Percentiles rank a stretch among this genome's conserved stretches.
phyloP scores from a whole-genome alignment of 2,329 filamentous ascomycete genomes.

The Trichophyton simii region DNA sequence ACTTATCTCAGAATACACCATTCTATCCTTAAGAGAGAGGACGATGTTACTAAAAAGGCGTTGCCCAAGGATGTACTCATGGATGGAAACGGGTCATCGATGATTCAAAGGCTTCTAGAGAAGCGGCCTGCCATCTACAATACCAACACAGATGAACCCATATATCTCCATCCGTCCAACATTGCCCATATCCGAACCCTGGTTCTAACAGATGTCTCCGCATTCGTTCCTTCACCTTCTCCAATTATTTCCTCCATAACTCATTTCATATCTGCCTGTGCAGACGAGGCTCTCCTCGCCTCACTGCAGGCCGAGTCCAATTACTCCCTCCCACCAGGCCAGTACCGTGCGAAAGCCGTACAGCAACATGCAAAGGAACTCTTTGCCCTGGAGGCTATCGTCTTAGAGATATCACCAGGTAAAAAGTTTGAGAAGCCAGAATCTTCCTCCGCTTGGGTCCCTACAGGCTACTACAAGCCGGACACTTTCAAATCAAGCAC shows the following conservation, averaged over 20 bases:
- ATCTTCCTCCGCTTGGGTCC: slow-evolving; percentile 25
- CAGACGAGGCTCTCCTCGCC: slow-evolving; percentile 43
- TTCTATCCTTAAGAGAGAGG: slow-evolving; percentile 38
- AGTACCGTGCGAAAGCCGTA: slow-evolving; percentile 37
- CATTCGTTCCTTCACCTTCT: slow-evolving; percentile 29
- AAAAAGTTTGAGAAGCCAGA: slow-evolving; percentile 12
- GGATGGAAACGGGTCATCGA: slow-evolving; percentile 9
- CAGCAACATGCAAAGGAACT: slow-evolving; percentile 38
- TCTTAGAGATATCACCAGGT: slow-evolving; percentile 41
- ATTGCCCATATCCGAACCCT: slow-evolving; percentile 43
- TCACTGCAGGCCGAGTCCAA: slow-evolving; percentile 42
- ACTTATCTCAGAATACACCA: slow-evolving; percentile 46
- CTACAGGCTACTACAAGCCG: slow-evolving; percentile 34
- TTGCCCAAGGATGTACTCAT: neutral
- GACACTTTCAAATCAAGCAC: slow-evolving; percentile 43
- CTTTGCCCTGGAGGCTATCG: slow-evolving; percentile 44
- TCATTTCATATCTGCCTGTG: slow-evolving; percentile 45
- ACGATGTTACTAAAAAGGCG: no score
- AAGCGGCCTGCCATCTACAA: slow-evolving; percentile 26
- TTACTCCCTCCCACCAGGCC: slow-evolving; percentile 47
- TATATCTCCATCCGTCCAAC: slow-evolving; percentile 42
- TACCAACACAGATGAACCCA: slow-evolving; percentile 18
- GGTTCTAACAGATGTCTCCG: slow-evolving; percentile 45
- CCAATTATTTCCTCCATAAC: slow-evolving; percentile 35
- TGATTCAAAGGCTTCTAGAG: slow-evolving; percentile 27